Conservation (phyloP, 2,329 filamentous ascomycete genomes). For the Cytospora mali region DNA sequence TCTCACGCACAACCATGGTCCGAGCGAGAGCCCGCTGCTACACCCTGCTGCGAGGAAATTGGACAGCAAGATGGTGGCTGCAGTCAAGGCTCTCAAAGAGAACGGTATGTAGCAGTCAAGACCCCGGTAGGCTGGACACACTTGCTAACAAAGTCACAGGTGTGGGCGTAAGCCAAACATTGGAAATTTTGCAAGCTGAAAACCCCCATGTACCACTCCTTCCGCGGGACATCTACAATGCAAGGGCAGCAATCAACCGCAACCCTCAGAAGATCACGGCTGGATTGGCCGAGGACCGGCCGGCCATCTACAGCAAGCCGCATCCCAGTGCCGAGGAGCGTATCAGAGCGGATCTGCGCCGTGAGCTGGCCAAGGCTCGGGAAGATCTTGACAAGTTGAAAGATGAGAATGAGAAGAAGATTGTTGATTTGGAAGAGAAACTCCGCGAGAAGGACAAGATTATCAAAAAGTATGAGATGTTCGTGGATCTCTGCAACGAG, state of each 20-base stretch:
- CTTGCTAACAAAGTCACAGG: constrained; percentile 50
- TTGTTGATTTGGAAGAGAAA: constrained; percentile 60
- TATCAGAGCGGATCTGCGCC: constrained; percentile 62
- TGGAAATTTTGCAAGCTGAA: constrained; percentile 65
- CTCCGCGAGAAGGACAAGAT: constrained; percentile 65
- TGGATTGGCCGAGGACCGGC: constrained; percentile 61
- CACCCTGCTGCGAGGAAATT: constrained; percentile 68
- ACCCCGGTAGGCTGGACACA: background rate
- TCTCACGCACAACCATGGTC: constrained; percentile 65
- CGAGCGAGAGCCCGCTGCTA: constrained; percentile 67
- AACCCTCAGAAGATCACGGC: constrained; percentile 64
- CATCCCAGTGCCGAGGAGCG: constrained; percentile 65
- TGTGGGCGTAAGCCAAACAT: constrained; percentile 66
- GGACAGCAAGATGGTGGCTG: constrained; percentile 68
- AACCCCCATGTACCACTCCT: constrained; percentile 66
- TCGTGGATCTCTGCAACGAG: constrained; percentile 70
- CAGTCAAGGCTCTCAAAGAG: constrained; percentile 67
- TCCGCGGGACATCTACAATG: constrained; percentile 69
- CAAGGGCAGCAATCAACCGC: constrained; percentile 66
- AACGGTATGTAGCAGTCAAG: constrained; percentile 52
- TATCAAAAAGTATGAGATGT: constrained; percentile 68
- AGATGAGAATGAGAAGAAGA: constrained; percentile 59
- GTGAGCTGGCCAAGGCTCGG: constrained; percentile 60
- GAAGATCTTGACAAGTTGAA: constrained; percentile 59
- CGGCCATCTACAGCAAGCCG: constrained; percentile 68